A percentile compares a stretch with the other conserved stretches of the same genome.
These are phyloP conservation scores for Bauhinia variegata DNA, from an alignment of 306 rosid species.

Conservation along the genomic window DNA sequence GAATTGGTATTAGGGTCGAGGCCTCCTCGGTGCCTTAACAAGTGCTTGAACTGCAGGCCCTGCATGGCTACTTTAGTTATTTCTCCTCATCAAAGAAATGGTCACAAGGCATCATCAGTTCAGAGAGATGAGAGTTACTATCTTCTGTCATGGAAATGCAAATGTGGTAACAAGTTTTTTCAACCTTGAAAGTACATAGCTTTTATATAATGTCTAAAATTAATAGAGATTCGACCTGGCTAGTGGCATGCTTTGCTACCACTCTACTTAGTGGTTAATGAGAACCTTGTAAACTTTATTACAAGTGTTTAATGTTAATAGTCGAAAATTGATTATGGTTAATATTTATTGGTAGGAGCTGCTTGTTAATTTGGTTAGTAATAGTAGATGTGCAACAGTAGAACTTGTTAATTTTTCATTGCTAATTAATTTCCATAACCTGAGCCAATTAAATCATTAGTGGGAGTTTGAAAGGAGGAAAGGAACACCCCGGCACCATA, in stretches of 20 bases:
- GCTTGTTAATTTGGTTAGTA: too few species aligned
- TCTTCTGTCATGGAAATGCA: conserved; percentile 94
- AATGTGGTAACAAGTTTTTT: conserved; percentile 78
- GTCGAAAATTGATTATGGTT: too few species aligned
- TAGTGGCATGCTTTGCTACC: conserved; percentile 9
- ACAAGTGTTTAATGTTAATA: too few species aligned
- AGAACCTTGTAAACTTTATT: too few species aligned
- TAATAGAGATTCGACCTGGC: not conserved
- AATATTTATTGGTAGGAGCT: too few species aligned
- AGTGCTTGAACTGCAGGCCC: conserved; percentile 76
- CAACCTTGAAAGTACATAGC: conserved; percentile 62
- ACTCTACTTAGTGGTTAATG: conserved; percentile 3
- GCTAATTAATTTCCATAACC: too few species aligned
- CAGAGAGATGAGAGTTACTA: conserved; percentile 73
- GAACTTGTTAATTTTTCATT: too few species aligned
- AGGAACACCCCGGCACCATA: too few species aligned
- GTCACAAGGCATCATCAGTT: conserved; percentile 34
- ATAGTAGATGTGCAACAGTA: too few species aligned
- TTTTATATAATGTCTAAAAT: conserved; percentile 7
- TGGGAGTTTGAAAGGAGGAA: too few species aligned
- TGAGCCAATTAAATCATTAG: too few species aligned
- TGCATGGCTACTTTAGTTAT: conserved; percentile 75
- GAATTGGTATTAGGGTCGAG: conserved; percentile 76
- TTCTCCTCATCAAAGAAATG: conserved; percentile 52
- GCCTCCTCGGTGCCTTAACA: conserved; percentile 80